Base-by-base conservation (phyloP, 164 flowering plant species). In the Euptelea pleiosperma region DNA sequence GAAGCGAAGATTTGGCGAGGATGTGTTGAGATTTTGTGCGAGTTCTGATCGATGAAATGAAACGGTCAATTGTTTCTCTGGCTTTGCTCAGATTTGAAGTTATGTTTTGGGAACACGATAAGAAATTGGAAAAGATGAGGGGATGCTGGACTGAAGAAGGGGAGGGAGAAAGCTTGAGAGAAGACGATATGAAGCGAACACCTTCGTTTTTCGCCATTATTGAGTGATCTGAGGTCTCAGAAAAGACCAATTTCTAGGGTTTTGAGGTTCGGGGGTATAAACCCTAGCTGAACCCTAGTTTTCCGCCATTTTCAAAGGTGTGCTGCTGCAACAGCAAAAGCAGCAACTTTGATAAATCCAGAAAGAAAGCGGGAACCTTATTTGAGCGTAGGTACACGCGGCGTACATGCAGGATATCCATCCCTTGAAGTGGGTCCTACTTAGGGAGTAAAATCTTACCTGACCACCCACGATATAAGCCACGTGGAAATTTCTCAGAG, bases 181-280 rank as follows among this genome's bases (percentile, higher is more conserved):
- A 70, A 22, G 80, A 79, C 0, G 82, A 66, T 1, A 67, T 48
- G 75, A 85, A 74, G 9, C 66, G 70, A 19, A 79, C 67, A 14
- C 59, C 77, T 31, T 73, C 75, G 46, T 78, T 75, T 34, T 37
- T 44, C 48, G 47, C 58, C 86, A 79, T 77, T 49, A 43, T 57
- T n/a, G 56, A 31, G 9, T 16, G 49, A 49, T 19, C 19, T 30
- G 31, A 21, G 29, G 47, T 26, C 26, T 22, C 19, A 2, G 8
- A n/a, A 18, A 1, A 26, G 8, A 9, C 5, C 21, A n/a, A 15
- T 24, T 39, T 55, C 30, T 15, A 26, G 53, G 15, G 51, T 8
- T 18, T 28, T 10, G 19, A 25, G 37, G 53, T 7, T 33, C 15
- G 45, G n/a, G 19, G 18, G 6, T n/a, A 46, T 25, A 59, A n/a